Evolutionary conservation across 2,329 filamentous ascomycete species (phyloP), one percentile per base, ranked within the genome.

Genomic region (Colletotrichum sp.): DNA sequence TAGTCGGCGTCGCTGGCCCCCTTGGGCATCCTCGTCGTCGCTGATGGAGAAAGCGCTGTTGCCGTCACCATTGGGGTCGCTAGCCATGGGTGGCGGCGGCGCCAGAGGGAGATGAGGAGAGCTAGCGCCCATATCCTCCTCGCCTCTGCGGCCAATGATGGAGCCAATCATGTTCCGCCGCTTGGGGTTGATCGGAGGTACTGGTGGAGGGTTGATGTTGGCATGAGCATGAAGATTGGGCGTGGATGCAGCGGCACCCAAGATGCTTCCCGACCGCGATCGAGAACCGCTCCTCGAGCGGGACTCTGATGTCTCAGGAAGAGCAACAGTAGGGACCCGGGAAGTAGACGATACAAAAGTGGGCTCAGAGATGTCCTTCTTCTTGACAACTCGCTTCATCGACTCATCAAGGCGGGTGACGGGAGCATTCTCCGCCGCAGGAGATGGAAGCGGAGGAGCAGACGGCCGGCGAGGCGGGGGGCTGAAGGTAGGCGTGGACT

Each of bases 171-270:
- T 81, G 12, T 86, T 87, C 69, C 89, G 87, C 12, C 91, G 87
- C 65, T 89, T 86, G 32, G 91, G 91, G 80, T 92, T 92, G 80
- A 92, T 90, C 3, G 90, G 90, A 4, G 91, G 91, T 44, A 92
- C 75, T 3, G 90, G 90, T 4, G 90, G 90, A 3, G 84, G 85
- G 30, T 80, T 73, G 22, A 81, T 79, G 13, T 80, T 64, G 34
- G 34, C 28, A 12, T 68, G 44, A 8, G 81, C 80, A 63, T 85
- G 85, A 57, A 86, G 77, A 74, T 85, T 85, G 1, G 86, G 84
- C 8, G 84, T 84, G 15, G 85, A 86, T 8, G 80, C 80, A 2
- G 84, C 79, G 12, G 80, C 79, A 2, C 79, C 78, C 3, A 84
- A 80, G 16, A 84, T 74, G 78, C 85, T 86, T 36, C 83, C 84